Percentiles rank a stretch among this genome's conserved stretches.
These are phyloP conservation scores for Macroventuria anomochaeta DNA, from an alignment of 2,329 filamentous ascomycete species.

Conservation along the genomic window DNA sequence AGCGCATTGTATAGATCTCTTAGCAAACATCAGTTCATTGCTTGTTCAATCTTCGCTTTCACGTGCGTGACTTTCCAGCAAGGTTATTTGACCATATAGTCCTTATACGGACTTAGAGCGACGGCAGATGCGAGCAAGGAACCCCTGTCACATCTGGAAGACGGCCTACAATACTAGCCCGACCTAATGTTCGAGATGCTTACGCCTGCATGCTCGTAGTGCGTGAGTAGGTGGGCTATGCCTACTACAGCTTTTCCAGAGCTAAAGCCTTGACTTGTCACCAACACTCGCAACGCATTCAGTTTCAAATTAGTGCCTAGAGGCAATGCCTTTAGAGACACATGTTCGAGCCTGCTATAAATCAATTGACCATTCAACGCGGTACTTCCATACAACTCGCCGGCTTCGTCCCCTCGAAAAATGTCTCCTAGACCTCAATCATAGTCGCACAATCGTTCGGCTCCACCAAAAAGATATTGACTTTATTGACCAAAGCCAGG, in stretches of 20 bases:
- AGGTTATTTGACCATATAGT: neutral
- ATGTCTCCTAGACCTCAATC: slow-evolving; percentile 62
- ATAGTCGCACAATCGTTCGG: slow-evolving; percentile 69
- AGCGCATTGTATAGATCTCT: slow-evolving; percentile 4
- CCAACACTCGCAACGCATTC: slow-evolving; percentile 16
- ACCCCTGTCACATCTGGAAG: neutral
- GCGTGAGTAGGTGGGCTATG: neutral
- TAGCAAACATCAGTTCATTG: neutral
- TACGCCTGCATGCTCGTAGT: neutral
- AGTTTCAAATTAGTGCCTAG: slow-evolving; percentile 27
- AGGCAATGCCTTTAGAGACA: slow-evolving; percentile 28
- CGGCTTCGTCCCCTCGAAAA: slow-evolving; percentile 46
- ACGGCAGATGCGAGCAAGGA: neutral
- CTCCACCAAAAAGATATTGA: slow-evolving; percentile 69
- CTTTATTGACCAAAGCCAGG: slow-evolving; percentile 68
- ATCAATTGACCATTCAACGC: too few species aligned
- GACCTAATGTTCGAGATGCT: neutral
- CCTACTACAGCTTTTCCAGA: too few species aligned
- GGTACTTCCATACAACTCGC: neutral
- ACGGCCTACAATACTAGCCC: neutral
- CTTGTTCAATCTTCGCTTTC: neutral
- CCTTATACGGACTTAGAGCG: neutral
- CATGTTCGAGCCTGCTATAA: slow-evolving; percentile 19
- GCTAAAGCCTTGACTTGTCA: neutral
- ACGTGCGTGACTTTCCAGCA: neutral